Conservation (phyloP, 352 stramenopile genomes). For the Phytophthora rubi region DNA sequence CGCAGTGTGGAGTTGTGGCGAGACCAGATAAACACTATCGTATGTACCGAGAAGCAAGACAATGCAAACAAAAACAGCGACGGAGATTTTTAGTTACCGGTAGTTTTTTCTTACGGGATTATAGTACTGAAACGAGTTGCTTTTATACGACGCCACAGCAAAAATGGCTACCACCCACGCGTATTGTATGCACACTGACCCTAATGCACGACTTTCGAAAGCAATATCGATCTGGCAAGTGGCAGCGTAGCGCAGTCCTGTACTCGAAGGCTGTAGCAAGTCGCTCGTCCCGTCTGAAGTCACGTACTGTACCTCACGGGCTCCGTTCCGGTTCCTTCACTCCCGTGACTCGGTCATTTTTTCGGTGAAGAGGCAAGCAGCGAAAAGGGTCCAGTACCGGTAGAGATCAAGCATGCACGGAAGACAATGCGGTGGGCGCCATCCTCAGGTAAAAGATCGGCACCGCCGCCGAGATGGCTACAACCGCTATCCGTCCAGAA, state of each 20-base stretch:
- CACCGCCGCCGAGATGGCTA: constrained; percentile 10
- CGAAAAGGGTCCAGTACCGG: neutral
- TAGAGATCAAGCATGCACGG: constrained; percentile 1
- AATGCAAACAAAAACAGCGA: no score
- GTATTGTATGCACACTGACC: constrained; percentile 8
- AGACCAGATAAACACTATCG: no score
- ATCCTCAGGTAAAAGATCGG: constrained; percentile 18
- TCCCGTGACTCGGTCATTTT: neutral
- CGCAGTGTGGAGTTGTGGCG: no score
- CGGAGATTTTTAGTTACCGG: no score
- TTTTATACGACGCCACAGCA: neutral
- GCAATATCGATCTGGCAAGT: constrained; percentile 7
- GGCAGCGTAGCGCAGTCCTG: neutral
- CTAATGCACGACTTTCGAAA: constrained; percentile 34
- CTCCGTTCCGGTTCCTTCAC: constrained; percentile 1
- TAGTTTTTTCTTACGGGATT: neutral
- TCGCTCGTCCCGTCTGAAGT: neutral
- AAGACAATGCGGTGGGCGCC: constrained; percentile 7
- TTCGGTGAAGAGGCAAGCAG: neutral
- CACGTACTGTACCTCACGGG: neutral
- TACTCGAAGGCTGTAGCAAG: neutral
- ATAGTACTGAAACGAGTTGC: neutral
- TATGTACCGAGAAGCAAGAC: no score
- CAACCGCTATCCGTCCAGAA: constrained; percentile 24
- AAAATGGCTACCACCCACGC: constrained; percentile 9